Evolutionary conservation across 345 rosid species (phyloP).

Genomic region (Pistacia vera): DNA sequence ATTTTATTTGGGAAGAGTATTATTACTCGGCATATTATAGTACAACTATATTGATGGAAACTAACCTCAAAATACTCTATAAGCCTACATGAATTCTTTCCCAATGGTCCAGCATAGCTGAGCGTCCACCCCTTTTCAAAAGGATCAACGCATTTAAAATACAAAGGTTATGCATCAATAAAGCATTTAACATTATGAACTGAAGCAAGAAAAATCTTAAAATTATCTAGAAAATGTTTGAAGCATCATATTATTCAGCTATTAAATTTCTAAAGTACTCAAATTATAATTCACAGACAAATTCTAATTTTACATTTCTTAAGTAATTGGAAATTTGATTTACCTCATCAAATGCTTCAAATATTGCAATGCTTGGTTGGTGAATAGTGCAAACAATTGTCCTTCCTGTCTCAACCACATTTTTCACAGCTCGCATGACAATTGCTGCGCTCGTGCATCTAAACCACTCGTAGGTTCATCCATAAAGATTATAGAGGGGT

Average conservation of each 20-base stretch:
- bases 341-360: constrained; percentile 20
- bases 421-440: constrained; percentile 15
- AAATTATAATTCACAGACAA: neutral
- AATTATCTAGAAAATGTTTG: no score
- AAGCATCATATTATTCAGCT: no score
- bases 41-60: neutral
- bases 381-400: constrained; percentile 17
- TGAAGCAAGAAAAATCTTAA: no score
- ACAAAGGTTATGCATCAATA: neutral
- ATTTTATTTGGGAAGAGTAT: no score
- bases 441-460: constrained; percentile 17
- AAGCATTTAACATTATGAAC: neutral
- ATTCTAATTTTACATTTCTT: no score
- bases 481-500: constrained; percentile 17
- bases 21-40: no score
- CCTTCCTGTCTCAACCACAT: constrained; percentile 16
- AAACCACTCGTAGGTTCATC: constrained; percentile 17
- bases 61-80: constrained; percentile 20
- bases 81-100: constrained; percentile 3
- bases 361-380: constrained; percentile 15
- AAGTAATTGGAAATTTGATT: neutral
- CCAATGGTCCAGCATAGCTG: constrained; percentile 10
- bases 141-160: constrained; percentile 5
- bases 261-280: no score
- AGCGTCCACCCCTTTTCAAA: constrained; percentile 3